A percentile compares a stretch with the other conserved stretches of the same genome.
phyloP scores from a whole-genome alignment of 768 basidiomycete species.

The Obba rivulosa region DNA sequence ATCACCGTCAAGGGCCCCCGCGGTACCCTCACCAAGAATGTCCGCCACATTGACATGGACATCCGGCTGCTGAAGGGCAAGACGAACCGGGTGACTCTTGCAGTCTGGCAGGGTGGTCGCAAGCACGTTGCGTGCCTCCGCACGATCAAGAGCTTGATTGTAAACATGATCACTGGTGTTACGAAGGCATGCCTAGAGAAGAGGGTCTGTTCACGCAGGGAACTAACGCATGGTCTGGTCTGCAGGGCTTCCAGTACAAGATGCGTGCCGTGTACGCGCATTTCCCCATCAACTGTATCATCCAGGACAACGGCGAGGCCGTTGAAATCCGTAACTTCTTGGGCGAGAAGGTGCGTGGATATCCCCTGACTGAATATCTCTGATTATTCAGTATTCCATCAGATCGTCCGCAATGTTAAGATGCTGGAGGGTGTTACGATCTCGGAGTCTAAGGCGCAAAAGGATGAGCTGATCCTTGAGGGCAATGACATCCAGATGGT shows the following conservation, averaged over 20 bases:
- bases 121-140: constrained; percentile 99
- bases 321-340: constrained; percentile 95
- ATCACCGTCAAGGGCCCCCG: constrained; percentile 91
- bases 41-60: constrained; percentile 94
- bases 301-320: constrained; percentile 64
- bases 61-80: constrained; percentile 79
- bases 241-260: constrained; percentile 98
- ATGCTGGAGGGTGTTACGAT: constrained; percentile 90
- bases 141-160: constrained; percentile 91
- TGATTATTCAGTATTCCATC: background rate
- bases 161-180: constrained; percentile 97
- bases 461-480: constrained; percentile 91
- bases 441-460: constrained; percentile 83
- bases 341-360: constrained; percentile 76
- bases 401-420: constrained; percentile 88
- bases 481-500: constrained; percentile 97
- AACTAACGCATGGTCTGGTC: background rate
- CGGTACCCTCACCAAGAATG: constrained; percentile 86
- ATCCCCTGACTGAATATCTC: background rate
- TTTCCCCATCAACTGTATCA: constrained; percentile 99
- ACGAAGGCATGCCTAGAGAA: constrained; percentile 91
- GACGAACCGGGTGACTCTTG: constrained; percentile 76
- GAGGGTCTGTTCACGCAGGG: background rate
- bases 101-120: constrained; percentile 96
- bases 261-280: constrained; percentile 99